A percentile compares a stretch with the other conserved stretches of the same genome.
Conservation (phyloP, 2,329 filamentous ascomycete species). For the Huntiella moniliformis region DNA sequence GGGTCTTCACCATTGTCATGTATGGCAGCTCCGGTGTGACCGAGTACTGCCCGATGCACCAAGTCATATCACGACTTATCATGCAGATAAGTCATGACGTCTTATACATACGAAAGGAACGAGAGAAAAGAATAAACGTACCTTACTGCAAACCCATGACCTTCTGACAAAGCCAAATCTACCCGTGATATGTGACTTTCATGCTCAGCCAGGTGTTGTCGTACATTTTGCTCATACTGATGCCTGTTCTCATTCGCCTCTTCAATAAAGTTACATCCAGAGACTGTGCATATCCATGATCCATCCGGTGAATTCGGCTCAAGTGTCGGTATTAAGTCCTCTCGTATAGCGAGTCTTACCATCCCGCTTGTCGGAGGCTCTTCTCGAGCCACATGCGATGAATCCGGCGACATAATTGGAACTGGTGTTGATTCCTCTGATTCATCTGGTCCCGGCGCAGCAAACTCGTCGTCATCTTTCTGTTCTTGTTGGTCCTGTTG, state of each 20-base stretch:
- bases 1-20: too few relatives aligned
- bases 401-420: neutral
- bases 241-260: conserved; percentile 38
- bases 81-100: neutral
- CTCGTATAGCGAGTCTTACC: conserved; percentile 24
- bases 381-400: neutral
- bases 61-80: too few relatives aligned
- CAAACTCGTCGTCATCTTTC: conserved; percentile 3
- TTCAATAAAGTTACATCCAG: conserved; percentile 45
- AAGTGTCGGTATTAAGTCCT: conserved; percentile 30
- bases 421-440: neutral
- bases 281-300: conserved; percentile 47
- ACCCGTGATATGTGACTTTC: conserved; percentile 32
- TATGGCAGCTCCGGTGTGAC: too few relatives aligned
- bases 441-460: conserved; percentile 4
- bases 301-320: conserved; percentile 37
- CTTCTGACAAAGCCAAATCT: conserved; percentile 36
- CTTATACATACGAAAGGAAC: neutral
- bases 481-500: neutral
- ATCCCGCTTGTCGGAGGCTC: neutral
- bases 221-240: conserved; percentile 34
- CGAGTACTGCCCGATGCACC: too few relatives aligned
- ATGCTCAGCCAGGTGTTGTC: conserved; percentile 40
- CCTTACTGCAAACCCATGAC: conserved; percentile 36
- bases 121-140: conserved; percentile 20